A percentile compares a stretch with the other conserved stretches of the same genome.
Evolutionary conservation across 108 stramenopile species (phyloP).

Genomic region (Thalassiosira profunda): DNA sequence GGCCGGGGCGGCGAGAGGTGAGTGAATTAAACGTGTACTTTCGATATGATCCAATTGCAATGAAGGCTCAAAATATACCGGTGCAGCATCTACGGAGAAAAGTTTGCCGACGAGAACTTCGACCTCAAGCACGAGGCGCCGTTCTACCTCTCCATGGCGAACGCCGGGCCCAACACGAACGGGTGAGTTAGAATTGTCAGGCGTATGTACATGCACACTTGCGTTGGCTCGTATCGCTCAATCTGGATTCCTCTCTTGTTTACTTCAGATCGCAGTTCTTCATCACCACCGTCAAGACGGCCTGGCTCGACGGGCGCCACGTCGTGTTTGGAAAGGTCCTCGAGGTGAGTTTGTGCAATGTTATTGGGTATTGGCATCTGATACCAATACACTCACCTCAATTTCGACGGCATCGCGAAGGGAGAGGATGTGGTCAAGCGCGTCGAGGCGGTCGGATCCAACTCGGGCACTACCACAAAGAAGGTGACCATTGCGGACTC

Average conservation of each 20-base stretch:
- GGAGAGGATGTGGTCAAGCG: conserved; percentile 93
- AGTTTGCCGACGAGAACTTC: conserved; percentile 98
- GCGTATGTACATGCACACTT: too few species aligned
- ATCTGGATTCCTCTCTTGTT: too few species aligned
- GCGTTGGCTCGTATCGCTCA: too few species aligned
- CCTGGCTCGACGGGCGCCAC: conserved; percentile 95
- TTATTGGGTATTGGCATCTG: neutral
- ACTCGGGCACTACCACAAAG: conserved; percentile 69
- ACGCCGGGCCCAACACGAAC: conserved; percentile 88
- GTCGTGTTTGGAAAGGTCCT: conserved; percentile 99
- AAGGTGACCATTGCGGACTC: conserved; percentile 93
- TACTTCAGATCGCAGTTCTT: conserved; percentile 97
- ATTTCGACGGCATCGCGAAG: conserved; percentile 1
- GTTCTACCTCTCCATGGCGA: conserved; percentile 95
- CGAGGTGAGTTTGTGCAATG: conserved; percentile 40
- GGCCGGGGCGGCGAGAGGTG: conserved; percentile 85
- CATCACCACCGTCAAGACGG: conserved; percentile 97
- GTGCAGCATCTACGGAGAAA: conserved; percentile 48
- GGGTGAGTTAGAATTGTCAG: too few species aligned
- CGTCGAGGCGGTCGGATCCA: conserved; percentile 81
- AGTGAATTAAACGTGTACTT: neutral
- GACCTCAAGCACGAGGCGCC: conserved; percentile 83
- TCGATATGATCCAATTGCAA: too few species aligned
- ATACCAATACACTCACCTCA: neutral
- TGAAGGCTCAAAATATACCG: too few species aligned